Evolutionary conservation across 2,329 filamentous ascomycete species (phyloP).

Genomic region (Fusarium citri): DNA sequence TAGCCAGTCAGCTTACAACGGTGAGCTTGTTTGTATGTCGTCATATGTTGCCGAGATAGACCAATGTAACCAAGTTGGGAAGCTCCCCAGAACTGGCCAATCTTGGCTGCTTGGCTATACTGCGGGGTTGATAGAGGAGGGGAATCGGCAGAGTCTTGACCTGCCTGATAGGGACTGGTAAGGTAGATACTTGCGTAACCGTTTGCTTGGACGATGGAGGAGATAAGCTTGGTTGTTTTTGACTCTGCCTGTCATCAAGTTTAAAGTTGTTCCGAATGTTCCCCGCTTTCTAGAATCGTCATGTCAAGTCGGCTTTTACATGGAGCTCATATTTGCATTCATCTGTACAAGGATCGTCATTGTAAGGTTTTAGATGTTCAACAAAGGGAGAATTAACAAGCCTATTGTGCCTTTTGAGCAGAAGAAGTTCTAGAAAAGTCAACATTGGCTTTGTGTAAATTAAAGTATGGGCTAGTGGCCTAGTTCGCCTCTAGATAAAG

Average conservation of each 20-base stretch:
- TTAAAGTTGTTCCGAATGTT: conserved; percentile 1
- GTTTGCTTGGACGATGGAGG: not conserved
- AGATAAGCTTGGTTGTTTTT: conserved; percentile 15
- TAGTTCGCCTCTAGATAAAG: not conserved
- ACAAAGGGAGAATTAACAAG: not conserved
- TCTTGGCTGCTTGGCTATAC: conserved; percentile 27
- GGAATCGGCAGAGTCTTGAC: conserved; percentile 16
- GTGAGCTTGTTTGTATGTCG: conserved; percentile 33
- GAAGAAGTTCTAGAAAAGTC: not conserved
- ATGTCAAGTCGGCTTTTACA: not conserved
- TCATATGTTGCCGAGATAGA: conserved; percentile 24
- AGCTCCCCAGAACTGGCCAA: conserved; percentile 17
- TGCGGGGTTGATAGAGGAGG: conserved; percentile 19
- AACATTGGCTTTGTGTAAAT: not conserved
- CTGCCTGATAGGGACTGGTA: conserved; percentile 31
- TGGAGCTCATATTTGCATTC: not conserved
- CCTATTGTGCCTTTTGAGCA: too few relatives aligned
- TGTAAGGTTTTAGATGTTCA: not conserved
- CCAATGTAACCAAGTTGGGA: conserved; percentile 32
- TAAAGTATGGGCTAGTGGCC: not conserved
- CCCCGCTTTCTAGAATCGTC: not conserved
- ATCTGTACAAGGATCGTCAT: not conserved
- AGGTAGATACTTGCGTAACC: conserved; percentile 28
- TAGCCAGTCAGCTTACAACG: conserved; percentile 34
- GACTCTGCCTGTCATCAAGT: conserved; percentile 3